These are phyloP conservation scores for Noccaea caerulescens DNA, from an alignment of 345 rosid species.

Conservation along the genomic window DNA sequence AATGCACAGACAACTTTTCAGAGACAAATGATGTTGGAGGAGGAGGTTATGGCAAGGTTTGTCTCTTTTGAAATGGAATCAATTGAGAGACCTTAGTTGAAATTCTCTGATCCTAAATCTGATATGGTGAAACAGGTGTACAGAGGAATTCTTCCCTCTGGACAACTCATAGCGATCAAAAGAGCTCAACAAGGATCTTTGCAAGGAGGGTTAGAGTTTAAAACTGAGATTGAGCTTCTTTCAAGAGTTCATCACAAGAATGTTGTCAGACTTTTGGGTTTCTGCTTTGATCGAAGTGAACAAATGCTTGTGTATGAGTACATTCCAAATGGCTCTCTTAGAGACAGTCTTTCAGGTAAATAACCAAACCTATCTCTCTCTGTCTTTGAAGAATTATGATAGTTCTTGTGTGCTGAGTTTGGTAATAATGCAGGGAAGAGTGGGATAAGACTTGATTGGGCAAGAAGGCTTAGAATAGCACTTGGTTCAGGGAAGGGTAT, in stretches of 20 bases:
- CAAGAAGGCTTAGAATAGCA: constrained; percentile 72
- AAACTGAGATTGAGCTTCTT: constrained; percentile 87
- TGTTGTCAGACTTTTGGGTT: constrained; percentile 71
- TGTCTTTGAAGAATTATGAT: neutral
- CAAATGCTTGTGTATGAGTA: constrained; percentile 79
- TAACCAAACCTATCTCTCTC: neutral
- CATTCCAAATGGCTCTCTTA: constrained; percentile 66
- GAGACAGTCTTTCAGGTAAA: constrained; percentile 73
- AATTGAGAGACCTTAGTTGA: neutral
- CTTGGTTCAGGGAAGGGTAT: constrained; percentile 86
- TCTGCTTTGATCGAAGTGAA: constrained; percentile 73
- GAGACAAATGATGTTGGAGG: constrained; percentile 71
- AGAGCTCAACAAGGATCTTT: constrained; percentile 81
- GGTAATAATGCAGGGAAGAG: constrained; percentile 59
- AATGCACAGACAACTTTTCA: constrained; percentile 68
- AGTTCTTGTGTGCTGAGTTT: neutral
- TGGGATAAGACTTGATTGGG: constrained; percentile 84
- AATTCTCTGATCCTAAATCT: neutral
- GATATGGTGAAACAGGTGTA: constrained; percentile 58
- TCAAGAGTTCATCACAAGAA: constrained; percentile 90
- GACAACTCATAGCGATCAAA: constrained; percentile 70
- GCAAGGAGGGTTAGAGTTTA: constrained; percentile 86
- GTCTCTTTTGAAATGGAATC: neutral
- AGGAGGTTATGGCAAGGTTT: constrained; percentile 94
- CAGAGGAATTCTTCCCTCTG: constrained; percentile 61